Evolutionary conservation across 2,329 filamentous ascomycete genomes (phyloP), one percentile per base, ranked within the genome.

Genomic region (Aurifilum marmelostoma): DNA sequence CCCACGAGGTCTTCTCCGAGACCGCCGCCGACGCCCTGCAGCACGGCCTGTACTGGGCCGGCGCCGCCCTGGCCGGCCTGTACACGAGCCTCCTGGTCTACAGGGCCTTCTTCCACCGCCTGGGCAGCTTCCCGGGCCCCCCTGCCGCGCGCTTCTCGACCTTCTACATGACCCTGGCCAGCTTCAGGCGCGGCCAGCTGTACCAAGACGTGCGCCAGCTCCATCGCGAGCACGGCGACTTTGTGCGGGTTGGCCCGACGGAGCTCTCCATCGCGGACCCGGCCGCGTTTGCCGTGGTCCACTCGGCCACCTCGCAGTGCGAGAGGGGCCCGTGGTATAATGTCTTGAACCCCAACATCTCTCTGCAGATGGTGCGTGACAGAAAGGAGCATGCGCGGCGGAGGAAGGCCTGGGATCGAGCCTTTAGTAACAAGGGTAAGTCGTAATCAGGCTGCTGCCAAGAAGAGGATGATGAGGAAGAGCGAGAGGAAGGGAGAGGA

Each of bases 261-360:
- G 78, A 79, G 52, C 47, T 80, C 2, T 79, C 77, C 18, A 75
- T 80, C 32, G 73, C 73, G 54, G 72, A 76, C 32, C 75, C 75
- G 1, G 71, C 74, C 3, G 74, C 77, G 1, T 73, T 79, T 21
- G 67, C 72, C 24, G 71, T 71, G 11, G 74, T 79, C 24, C 75
- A 79, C 66, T 73, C 74, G 9, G 73, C 74, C 63, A 71, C 73
- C 39, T 78, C 72, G 7, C 76, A 73, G 2, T 77, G 75, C 52
- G 69, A 62, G 67, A 80, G 79, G 56, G 76, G 77, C 0, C 76
- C 76, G 0, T 79, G 76, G 76, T 80, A 80, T 68, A 75, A 76
- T 0, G 72, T 79, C 0, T 65, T 76, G 1, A 72, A 75, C 16
- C 78, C 78, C 4, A 67, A 74, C 1, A 52, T 72, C n/a, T 76